Evolutionary conservation across 2,329 filamentous ascomycete genomes (phyloP).

Genomic region (Fusarium marasasianum): DNA sequence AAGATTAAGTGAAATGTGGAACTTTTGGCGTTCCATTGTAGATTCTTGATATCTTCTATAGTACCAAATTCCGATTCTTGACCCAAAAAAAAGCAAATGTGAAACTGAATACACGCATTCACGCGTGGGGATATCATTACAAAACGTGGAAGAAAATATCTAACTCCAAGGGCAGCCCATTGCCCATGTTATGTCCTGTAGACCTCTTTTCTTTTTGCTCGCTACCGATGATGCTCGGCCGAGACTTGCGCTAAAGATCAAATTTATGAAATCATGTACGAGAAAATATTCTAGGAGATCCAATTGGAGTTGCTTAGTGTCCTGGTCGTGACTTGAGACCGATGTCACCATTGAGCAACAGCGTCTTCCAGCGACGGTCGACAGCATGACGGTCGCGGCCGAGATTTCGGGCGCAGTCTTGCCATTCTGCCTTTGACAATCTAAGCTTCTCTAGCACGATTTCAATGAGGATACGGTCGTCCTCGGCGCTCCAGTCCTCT

Average conservation of each 20-base stretch:
- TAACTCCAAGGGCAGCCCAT: slow-evolving; percentile 33
- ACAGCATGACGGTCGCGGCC: slow-evolving; percentile 68
- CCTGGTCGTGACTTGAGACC: slow-evolving; percentile 62
- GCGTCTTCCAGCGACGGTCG: slow-evolving; percentile 69
- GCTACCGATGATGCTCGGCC: slow-evolving; percentile 9
- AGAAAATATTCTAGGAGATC: slow-evolving; percentile 10
- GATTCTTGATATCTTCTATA: slow-evolving; percentile 29
- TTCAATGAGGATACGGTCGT: slow-evolving; percentile 73
- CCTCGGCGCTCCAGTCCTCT: slow-evolving; percentile 68
- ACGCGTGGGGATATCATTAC: slow-evolving; percentile 41
- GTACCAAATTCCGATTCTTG: slow-evolving; percentile 1
- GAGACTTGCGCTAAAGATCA: slow-evolving; percentile 32
- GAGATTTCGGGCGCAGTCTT: slow-evolving; percentile 71
- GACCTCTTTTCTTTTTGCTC: slow-evolving; percentile 29
- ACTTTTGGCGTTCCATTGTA: slow-evolving; percentile 3
- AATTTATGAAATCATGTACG: slow-evolving; percentile 28
- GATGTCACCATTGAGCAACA: slow-evolving; percentile 67
- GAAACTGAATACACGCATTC: slow-evolving; percentile 29
- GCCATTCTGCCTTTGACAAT: slow-evolving; percentile 72
- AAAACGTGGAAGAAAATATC: slow-evolving; percentile 25
- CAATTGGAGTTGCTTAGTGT: slow-evolving; percentile 56
- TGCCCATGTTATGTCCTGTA: slow-evolving; percentile 35
- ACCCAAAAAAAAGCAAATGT: slow-evolving; percentile 19
- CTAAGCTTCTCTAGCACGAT: slow-evolving; percentile 73
- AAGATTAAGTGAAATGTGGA: background rate